Evolutionary conservation across 2,329 filamentous ascomycete genomes (phyloP).

Genomic region (Colletotrichum limetticola): DNA sequence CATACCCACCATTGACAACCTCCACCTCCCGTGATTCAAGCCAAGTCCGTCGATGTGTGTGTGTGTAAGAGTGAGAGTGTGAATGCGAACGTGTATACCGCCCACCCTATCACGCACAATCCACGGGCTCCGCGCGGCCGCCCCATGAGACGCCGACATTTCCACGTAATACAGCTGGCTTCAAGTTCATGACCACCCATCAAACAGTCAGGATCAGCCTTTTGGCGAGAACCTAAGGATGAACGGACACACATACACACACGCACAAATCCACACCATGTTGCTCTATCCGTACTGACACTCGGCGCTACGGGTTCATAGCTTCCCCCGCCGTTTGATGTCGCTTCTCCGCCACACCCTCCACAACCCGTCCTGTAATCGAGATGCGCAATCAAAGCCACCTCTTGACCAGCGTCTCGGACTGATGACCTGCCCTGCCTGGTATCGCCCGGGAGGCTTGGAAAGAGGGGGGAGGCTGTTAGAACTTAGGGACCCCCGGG

Average conservation of each 20-base stretch:
- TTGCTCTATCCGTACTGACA: background rate
- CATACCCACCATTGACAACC: background rate
- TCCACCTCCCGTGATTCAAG: background rate
- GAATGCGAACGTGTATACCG: too few relatives aligned
- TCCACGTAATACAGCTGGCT: conserved; percentile 8
- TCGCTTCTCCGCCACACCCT: background rate
- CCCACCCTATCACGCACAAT: background rate
- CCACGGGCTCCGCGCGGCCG: conserved; percentile 1
- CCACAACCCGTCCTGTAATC: conserved; percentile 22
- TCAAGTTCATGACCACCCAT: background rate
- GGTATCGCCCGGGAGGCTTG: background rate
- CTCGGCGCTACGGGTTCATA: conserved; percentile 17
- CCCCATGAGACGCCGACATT: conserved; percentile 4
- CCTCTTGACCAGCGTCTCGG: conserved; percentile 31
- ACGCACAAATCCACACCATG: background rate
- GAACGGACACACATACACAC: background rate
- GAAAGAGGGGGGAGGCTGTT: background rate
- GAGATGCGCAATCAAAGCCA: conserved; percentile 27
- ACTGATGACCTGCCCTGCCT: conserved; percentile 26
- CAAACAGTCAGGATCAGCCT: background rate
- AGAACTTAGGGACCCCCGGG: background rate
- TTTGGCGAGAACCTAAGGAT: background rate
- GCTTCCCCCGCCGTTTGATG: conserved; percentile 9
- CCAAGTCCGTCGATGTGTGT: background rate
- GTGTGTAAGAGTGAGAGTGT: too few relatives aligned